phyloP scores from a whole-genome alignment of 208 protist genomes.

The Lotmaria passim region DNA sequence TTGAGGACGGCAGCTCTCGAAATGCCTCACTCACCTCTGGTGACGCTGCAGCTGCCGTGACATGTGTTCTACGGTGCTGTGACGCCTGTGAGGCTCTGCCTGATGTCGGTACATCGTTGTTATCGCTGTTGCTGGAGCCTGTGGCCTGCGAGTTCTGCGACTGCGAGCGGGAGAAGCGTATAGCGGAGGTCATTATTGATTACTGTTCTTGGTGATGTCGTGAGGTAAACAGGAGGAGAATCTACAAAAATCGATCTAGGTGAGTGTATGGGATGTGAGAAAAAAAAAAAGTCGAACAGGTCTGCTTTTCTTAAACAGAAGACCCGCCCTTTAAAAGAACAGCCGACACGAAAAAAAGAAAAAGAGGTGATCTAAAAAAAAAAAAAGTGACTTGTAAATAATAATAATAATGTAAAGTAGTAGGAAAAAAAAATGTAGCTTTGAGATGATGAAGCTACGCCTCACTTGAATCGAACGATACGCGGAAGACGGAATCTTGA shows the following conservation, averaged over 20 bases:
- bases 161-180: constrained; percentile 28
- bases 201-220: neutral
- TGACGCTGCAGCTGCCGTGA: neutral
- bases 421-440: neutral
- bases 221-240: neutral
- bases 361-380: neutral
- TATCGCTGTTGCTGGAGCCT: neutral
- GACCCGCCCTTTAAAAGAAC: no score
- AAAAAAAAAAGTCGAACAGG: constrained; percentile 1
- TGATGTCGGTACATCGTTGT: neutral
- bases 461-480: no score
- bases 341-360: no score
- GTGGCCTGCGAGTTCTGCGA: constrained; percentile 6
- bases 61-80: neutral
- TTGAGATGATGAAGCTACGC: no score
- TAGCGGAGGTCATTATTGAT: constrained; percentile 15
- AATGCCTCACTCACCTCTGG: constrained; percentile 1
- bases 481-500: no score
- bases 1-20: constrained; percentile 14
- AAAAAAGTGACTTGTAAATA: neutral
- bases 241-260: neutral
- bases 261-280: constrained; percentile 3
- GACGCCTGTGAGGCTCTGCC: neutral
- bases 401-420: neutral
- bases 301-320: no score